These are phyloP conservation scores for Ophiostoma sp. DNA, from an alignment of 2,329 filamentous ascomycete species.

Conservation along the genomic window DNA sequence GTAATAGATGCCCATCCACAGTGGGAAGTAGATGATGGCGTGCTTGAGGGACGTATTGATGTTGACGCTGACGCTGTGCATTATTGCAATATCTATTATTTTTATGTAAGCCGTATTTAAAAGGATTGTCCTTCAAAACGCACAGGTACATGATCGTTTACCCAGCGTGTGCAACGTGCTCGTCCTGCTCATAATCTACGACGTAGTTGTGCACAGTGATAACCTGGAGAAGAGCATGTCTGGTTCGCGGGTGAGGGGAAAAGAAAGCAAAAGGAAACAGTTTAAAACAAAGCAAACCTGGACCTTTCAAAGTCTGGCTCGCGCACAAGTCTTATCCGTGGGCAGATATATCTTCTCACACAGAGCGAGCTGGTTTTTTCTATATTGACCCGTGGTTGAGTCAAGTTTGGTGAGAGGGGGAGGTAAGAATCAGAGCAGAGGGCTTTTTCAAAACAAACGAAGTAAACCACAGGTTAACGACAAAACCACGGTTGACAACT, in stretches of 20 bases:
- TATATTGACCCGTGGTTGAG: background rate
- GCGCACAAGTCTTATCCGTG: background rate
- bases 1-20: background rate
- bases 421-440: background rate
- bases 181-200: background rate
- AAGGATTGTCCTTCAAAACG: background rate
- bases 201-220: background rate
- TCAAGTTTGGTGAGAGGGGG: conserved; percentile 1
- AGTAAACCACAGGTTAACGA: background rate
- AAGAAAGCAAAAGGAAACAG: background rate
- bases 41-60: background rate
- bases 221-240: background rate
- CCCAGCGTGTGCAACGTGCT: background rate
- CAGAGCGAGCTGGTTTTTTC: background rate
- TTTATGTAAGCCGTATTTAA: background rate
- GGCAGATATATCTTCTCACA: background rate
- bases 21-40: background rate
- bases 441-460: background rate
- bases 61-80: background rate
- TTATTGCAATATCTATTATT: background rate
- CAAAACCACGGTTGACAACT: background rate
- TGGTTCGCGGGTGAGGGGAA: background rate
- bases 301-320: background rate
- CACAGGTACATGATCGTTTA: background rate
- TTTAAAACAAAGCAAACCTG: background rate